phyloP scores from a whole-genome alignment of 139 green algal species.

The Chlamydomonas schloesseri region DNA sequence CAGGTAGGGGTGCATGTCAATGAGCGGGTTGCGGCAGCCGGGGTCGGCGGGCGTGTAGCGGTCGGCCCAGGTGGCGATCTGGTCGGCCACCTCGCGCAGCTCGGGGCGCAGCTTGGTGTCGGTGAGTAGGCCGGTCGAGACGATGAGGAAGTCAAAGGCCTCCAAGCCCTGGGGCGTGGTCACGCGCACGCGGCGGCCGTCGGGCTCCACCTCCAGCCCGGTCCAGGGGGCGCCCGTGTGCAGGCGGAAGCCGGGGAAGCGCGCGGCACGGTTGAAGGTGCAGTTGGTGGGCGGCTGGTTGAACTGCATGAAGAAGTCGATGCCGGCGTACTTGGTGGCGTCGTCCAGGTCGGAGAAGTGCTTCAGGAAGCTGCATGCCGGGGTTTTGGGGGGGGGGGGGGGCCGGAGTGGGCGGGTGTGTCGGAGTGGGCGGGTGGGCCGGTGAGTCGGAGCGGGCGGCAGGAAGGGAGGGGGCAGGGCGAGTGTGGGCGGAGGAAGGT shows the following conservation, averaged over 20 bases:
- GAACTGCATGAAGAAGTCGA: constrained; percentile 57
- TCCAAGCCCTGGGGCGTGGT: constrained; percentile 45
- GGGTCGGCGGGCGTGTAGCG: background rate
- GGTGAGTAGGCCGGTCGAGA: constrained; percentile 59
- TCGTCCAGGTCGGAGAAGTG: constrained; percentile 63
- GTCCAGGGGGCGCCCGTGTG: constrained; percentile 58
- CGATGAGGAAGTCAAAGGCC: constrained; percentile 57
- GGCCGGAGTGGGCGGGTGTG: too few relatives aligned
- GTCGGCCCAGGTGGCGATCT: constrained; percentile 55
- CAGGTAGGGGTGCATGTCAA: constrained; percentile 63
- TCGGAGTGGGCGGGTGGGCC: too few relatives aligned
- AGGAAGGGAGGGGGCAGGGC: too few relatives aligned
- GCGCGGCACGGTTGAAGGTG: constrained; percentile 54
- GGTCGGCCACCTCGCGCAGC: constrained; percentile 42
- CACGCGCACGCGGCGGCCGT: constrained; percentile 55
- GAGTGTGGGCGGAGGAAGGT: too few relatives aligned
- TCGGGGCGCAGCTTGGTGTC: constrained; percentile 50
- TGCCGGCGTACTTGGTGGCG: constrained; percentile 62
- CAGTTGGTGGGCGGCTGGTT: constrained; percentile 65
- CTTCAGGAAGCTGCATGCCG: constrained; percentile 48
- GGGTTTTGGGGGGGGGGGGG: background rate
- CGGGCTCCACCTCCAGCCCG: constrained; percentile 33
- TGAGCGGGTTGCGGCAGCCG: constrained; percentile 44
- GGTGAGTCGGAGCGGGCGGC: too few relatives aligned
- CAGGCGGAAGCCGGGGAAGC: constrained; percentile 52